Percentiles rank a stretch among this genome's conserved stretches.
Evolutionary conservation across 202 grass and related monocot genomes (phyloP).

Genomic region (Cymbopogon flexuosus): DNA sequence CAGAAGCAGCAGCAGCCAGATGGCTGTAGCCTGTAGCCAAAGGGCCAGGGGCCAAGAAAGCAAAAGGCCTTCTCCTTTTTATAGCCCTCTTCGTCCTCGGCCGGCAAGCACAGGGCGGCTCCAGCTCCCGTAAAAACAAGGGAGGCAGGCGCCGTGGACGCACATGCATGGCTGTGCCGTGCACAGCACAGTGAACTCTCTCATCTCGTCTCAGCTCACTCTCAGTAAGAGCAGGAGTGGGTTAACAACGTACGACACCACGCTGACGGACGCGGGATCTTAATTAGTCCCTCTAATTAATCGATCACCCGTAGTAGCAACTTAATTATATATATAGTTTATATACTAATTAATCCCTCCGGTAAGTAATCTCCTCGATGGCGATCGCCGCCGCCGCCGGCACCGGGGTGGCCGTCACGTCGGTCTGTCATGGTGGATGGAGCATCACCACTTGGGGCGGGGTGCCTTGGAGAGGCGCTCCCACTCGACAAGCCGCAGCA

Average conservation of each 20-base stretch:
- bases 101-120: neutral
- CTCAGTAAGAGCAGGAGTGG: neutral
- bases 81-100: neutral
- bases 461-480: constrained; percentile 38
- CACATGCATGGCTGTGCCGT: neutral
- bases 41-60: neutral
- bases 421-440: no score
- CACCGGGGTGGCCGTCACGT: no score
- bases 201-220: neutral
- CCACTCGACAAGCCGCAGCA: neutral
- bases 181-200: no score
- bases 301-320: neutral
- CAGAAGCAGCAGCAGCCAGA: neutral
- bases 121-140: neutral
- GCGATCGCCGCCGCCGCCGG: neutral
- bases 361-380: no score
- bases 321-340: neutral
- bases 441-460: no score
- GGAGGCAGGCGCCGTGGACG: neutral
- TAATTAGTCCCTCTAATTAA: neutral
- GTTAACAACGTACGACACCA: neutral
- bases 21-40: no score
- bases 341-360: neutral
- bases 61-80: neutral
- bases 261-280: neutral